Conservation (phyloP, 2,329 filamentous ascomycete genomes). For the Aspergillus brunneoviolaceus region DNA sequence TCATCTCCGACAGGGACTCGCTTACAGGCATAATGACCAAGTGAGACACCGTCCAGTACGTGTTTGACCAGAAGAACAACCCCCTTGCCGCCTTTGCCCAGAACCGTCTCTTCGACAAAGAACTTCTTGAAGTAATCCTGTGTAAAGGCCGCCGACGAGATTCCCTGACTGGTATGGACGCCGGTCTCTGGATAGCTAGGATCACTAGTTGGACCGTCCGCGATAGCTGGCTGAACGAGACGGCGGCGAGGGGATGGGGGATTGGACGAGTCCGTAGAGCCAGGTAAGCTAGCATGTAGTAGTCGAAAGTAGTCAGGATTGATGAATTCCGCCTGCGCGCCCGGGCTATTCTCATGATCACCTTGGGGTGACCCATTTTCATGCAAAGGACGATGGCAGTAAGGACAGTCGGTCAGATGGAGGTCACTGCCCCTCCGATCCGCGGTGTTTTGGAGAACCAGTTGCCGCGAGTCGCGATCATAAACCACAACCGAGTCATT, state of each 20-base stretch:
- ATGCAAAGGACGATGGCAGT: constrained; percentile 73
- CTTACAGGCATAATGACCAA: constrained; percentile 95
- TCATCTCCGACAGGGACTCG: constrained; percentile 93
- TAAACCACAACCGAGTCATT: constrained; percentile 90
- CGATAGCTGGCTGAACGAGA: constrained; percentile 48
- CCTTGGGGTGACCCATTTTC: constrained; percentile 48
- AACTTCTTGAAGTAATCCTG: constrained; percentile 91
- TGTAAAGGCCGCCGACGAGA: constrained; percentile 82
- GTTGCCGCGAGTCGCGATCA: constrained; percentile 78
- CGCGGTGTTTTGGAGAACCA: constrained; percentile 71
- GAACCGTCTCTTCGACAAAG: constrained; percentile 82
- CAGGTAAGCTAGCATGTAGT: constrained; percentile 64
- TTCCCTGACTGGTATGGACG: constrained; percentile 60
- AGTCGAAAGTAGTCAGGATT: constrained; percentile 94
- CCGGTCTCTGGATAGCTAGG: constrained; percentile 51
- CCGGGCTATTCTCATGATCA: constrained; percentile 29
- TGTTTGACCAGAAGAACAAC: constrained; percentile 94
- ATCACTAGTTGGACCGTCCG: constrained; percentile 47
- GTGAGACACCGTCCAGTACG: constrained; percentile 79
- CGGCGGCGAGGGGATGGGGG: constrained; percentile 53
- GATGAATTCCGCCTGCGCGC: constrained; percentile 66
- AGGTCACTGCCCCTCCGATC: constrained; percentile 49
- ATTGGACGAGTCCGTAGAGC: constrained; percentile 45
- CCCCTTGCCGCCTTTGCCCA: constrained; percentile 89
- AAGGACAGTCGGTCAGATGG: constrained; percentile 74